Evolutionary conservation across 371 early-diverging fungal species (phyloP).

Genomic region (Blakeslea trispora): DNA sequence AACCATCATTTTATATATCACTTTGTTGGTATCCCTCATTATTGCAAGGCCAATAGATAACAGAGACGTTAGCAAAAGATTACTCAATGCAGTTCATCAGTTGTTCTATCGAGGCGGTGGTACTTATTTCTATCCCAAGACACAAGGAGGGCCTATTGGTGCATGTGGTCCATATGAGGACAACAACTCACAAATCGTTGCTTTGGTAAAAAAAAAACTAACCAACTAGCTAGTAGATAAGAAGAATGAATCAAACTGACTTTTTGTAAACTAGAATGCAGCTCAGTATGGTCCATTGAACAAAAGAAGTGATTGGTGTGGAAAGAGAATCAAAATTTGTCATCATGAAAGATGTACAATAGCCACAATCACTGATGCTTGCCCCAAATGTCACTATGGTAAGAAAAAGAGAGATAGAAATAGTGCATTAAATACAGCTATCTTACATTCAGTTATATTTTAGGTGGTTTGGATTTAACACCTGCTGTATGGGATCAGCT

Average conservation of each 20-base stretch:
- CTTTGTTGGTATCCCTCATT: neutral
- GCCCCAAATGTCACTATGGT: constrained; percentile 38
- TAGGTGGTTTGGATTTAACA: constrained; percentile 53
- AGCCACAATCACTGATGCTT: constrained; percentile 40
- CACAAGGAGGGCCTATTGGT: constrained; percentile 35
- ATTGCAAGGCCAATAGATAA: constrained; percentile 11
- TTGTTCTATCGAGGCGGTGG: constrained; percentile 12
- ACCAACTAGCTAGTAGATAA: no score
- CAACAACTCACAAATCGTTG: constrained; percentile 37
- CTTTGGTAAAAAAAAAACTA: no score
- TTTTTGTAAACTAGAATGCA: constrained; percentile 23
- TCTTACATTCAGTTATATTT: no score
- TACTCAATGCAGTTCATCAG: constrained; percentile 13
- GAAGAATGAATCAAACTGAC: no score
- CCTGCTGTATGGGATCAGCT: constrained; percentile 61
- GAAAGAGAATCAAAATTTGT: constrained; percentile 35
- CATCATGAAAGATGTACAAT: constrained; percentile 20
- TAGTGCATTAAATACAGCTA: no score
- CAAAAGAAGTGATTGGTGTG: constrained; percentile 42
- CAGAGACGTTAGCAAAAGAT: constrained; percentile 18
- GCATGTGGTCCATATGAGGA: constrained; percentile 35
- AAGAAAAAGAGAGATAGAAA: constrained; percentile 9
- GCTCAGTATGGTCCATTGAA: constrained; percentile 37
- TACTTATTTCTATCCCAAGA: constrained; percentile 37
- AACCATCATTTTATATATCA: constrained; percentile 2